Evolutionary conservation across 1,284 basidiomycete species (phyloP), one percentile per base, ranked within the genome.

Genomic region (Austropuccinia psidii): DNA sequence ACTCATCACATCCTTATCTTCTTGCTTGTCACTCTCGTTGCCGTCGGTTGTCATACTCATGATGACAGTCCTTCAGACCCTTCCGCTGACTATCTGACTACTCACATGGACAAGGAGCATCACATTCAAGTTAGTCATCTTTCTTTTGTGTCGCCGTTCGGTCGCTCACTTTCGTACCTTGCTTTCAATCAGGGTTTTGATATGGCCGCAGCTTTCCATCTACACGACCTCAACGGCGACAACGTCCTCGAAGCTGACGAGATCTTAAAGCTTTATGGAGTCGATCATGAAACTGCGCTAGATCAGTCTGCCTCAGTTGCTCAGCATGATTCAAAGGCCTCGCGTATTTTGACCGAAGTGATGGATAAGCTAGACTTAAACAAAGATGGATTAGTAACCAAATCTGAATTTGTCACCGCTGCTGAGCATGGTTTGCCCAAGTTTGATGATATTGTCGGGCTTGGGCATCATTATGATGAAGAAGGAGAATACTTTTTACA

Each of bases 391-490:
- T 85, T 86, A 75, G 84, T 99, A 65, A 86, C 88, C 1, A 83
- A 88, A 75, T 86, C 87, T 66, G 95, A 98, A 82, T 89, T 97
- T 77, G 83, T 89, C 77, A 84, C 84, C 6, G 89, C 88, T 24
- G 95, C 94, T 2, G 83, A 89, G 73, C 88, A 86, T 4, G 83
- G 84, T 0, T 82, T 98, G 77, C 96, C 95, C 4, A 89, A 87
- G 77, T 98, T 98, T 80, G 89, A 90, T 67, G 79, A 79, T 45
- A 79, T 80, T 55, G 77, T 78, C 62, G 85, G 87, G 58, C 84
- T 98, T 50, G 96, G 96, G 41, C 96, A 97, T 82, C 93, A 96
- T 81, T 96, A 96, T 79, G 91, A 92, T 79, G 85, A 90, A 75
- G 83, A 84, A 76, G 82, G 82, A 27, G 83, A 84, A 77, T 84